Percentiles rank a stretch among this genome's conserved stretches.
These are phyloP conservation scores for Cercospora citrullina DNA, from an alignment of 2,329 filamentous ascomycete genomes.

Conservation along the genomic window DNA sequence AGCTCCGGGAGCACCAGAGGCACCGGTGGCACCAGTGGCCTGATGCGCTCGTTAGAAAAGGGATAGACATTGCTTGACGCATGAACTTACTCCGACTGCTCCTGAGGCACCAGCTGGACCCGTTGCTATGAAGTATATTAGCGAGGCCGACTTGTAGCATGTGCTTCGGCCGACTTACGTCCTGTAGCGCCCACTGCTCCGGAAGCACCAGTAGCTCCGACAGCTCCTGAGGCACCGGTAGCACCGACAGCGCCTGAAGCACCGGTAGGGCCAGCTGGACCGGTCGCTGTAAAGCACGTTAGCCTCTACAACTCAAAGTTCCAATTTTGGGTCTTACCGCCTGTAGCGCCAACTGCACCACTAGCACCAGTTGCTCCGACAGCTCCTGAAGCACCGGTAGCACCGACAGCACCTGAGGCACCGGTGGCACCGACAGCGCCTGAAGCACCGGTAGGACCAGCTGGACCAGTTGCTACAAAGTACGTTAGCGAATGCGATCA, in stretches of 20 bases:
- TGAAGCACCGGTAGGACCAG: background rate
- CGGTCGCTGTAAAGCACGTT: background rate
- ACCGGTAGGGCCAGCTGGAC: background rate
- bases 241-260: background rate
- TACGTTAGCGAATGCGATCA: background rate
- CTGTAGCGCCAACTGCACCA: background rate
- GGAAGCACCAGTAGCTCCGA: background rate
- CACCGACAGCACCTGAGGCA: background rate
- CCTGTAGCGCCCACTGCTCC: background rate
- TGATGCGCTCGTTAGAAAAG: background rate
- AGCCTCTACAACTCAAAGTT: background rate
- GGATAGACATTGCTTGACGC: background rate
- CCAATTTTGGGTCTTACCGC: background rate
- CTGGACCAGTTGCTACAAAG: background rate
- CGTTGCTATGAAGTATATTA: background rate
- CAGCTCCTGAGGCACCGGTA: background rate
- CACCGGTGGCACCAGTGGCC: conserved; percentile 5
- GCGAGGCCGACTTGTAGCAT: background rate
- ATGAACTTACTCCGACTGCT: conserved; percentile 8
- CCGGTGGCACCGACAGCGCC: background rate
- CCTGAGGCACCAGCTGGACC: conserved; percentile 1
- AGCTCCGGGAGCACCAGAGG: background rate
- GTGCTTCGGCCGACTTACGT: background rate
- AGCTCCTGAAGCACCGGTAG: background rate
- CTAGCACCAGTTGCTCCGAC: background rate